Evolutionary conservation across 495 filamentous ascomycete species (phyloP).

Genomic region (Trichoderma reesei): DNA sequence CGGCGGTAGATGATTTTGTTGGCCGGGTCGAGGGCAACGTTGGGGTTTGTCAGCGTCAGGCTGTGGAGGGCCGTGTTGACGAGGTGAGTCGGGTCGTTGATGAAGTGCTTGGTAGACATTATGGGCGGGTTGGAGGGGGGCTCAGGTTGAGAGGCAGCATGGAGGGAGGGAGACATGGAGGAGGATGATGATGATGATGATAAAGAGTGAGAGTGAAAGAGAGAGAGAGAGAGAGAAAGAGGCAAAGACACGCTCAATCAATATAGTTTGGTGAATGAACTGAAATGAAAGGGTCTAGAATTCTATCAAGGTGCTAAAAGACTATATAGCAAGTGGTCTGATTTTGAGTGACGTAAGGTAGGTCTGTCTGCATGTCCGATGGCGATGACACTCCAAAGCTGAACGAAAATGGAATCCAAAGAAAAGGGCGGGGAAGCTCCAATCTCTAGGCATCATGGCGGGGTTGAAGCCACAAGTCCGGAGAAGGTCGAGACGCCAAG

Average conservation of each 20-base stretch:
- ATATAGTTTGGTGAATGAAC: background rate
- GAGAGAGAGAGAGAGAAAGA: background rate
- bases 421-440: background rate
- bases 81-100: conserved; percentile 73
- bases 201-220: too few species aligned
- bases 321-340: background rate
- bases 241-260: background rate
- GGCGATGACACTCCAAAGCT: background rate
- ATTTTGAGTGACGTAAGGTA: conserved; percentile 1
- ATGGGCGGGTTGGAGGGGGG: background rate
- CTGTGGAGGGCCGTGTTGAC: conserved; percentile 70
- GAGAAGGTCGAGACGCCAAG: background rate
- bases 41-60: conserved; percentile 76
- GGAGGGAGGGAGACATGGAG: too few species aligned
- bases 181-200: too few species aligned
- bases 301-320: background rate
- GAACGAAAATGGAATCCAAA: background rate
- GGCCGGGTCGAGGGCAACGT: conserved; percentile 61
- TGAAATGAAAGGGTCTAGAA: background rate
- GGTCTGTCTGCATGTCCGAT: too few species aligned
- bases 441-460: background rate
- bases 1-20: conserved; percentile 86
- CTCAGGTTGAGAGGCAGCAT: background rate
- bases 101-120: conserved; percentile 78
- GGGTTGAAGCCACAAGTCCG: conserved; percentile 1